Percentiles rank a stretch among this genome's conserved stretches.
Evolutionary conservation across 306 rosid genomes (phyloP).

Genomic region (Vigna reflexopilosa): DNA sequence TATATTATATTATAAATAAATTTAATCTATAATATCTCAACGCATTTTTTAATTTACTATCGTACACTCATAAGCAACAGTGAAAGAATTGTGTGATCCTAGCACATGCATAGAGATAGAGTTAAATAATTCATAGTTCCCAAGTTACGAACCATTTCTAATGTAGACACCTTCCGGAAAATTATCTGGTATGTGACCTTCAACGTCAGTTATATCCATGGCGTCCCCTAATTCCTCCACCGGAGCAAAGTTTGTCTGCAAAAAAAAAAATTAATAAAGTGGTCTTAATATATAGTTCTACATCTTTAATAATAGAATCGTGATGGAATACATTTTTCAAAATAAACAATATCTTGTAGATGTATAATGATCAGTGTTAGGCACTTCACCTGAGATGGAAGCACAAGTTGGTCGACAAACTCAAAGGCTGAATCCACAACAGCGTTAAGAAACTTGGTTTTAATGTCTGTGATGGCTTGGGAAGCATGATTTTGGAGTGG

Average conservation of each 20-base stretch:
- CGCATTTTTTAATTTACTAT: no score
- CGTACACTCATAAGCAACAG: no score
- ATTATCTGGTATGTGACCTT: constrained; percentile 57
- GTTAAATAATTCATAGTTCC: not conserved
- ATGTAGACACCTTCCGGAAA: constrained; percentile 62
- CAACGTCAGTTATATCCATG: constrained; percentile 34
- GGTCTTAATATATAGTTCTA: no score
- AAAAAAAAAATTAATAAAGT: not conserved
- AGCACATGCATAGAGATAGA: not conserved
- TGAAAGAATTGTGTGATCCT: not conserved
- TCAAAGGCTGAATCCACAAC: constrained; percentile 62
- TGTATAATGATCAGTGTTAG: no score
- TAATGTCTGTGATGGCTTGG: constrained; percentile 34
- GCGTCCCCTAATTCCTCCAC: constrained; percentile 58
- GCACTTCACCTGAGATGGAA: constrained; percentile 56
- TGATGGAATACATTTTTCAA: no score
- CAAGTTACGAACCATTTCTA: constrained; percentile 52
- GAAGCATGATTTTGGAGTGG: constrained; percentile 24
- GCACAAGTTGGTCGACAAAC: constrained; percentile 53
- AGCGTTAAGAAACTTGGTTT: constrained; percentile 47
- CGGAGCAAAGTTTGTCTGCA: constrained; percentile 54
- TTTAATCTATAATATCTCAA: no score
- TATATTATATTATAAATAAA: no score
- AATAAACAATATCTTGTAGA: no score
- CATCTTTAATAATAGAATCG: no score